Base-by-base conservation (phyloP, 768 basidiomycete genomes). In the Pluteus cervinus region DNA sequence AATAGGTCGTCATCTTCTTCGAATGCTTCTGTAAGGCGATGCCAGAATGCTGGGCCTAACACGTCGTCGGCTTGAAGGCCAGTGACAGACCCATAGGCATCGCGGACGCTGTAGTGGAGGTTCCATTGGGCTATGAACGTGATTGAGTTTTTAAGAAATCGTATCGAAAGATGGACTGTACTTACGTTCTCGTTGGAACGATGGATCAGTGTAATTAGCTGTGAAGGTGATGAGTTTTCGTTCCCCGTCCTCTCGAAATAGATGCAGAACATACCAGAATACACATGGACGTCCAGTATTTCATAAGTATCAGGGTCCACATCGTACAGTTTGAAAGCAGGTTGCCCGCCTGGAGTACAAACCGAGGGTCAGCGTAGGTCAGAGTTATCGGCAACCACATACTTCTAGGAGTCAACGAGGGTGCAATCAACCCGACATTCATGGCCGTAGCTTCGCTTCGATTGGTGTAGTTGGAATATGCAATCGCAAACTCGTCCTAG, bases 221-320 rank as follows among this genome's bases (percentile, higher is more conserved):
- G n/a, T n/a, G n/a, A 34, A 24, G 33, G 11, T n/a, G n/a, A n/a
- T n/a, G n/a, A n/a, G n/a, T n/a, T n/a, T n/a, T n/a, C n/a, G n/a
- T n/a, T n/a, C n/a, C n/a, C n/a, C n/a, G n/a, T n/a, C n/a, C n/a
- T n/a, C n/a, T n/a, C n/a, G n/a, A n/a, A n/a, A n/a, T n/a, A n/a
- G n/a, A n/a, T n/a, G n/a, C n/a, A 29, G 4, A n/a, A 50, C 73
- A n/a, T 36, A 77, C 76, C 63, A 33, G 62, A 57, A 50, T 69
- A 75, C 0, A 71, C 71, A 8, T 62, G 61, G 4, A 66, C 58
- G 43, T 82, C 78, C 71, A 81, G 74, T 33, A 82, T 54, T 46
- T 80, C 80, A 46, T 72, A 80, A 6, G 77, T 79, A 41, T 77
- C 76, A 3, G 77, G 75, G 48, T 82, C 80, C 18, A 82, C 60